These are phyloP conservation scores for Diplocarpon rosae DNA, from an alignment of 2,329 filamentous ascomycete species.

Conservation along the genomic window DNA sequence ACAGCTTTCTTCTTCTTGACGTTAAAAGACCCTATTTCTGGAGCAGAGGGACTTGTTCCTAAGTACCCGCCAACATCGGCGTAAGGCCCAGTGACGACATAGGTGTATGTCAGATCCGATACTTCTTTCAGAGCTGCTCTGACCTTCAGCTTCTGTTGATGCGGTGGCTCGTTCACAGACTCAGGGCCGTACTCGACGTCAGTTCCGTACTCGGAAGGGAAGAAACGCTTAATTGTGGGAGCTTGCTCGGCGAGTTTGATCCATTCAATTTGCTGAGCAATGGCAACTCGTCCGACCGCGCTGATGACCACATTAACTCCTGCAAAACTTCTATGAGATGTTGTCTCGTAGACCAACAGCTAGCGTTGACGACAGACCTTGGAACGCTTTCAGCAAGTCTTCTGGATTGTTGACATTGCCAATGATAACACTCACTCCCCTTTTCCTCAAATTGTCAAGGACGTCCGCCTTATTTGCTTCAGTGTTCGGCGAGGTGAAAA, in stretches of 20 bases:
- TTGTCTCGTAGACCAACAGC: constrained; percentile 12
- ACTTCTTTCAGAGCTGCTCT: constrained; percentile 45
- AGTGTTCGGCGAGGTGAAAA: constrained; percentile 46
- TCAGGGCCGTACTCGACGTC: constrained; percentile 43
- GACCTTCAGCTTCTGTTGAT: constrained; percentile 61
- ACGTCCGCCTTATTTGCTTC: constrained; percentile 37
- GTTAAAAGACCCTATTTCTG: constrained; percentile 46
- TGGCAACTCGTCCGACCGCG: constrained; percentile 50
- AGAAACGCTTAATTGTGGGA: constrained; percentile 51
- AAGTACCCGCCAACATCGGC: constrained; percentile 44
- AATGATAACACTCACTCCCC: constrained; percentile 42
- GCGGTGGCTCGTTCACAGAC: constrained; percentile 51
- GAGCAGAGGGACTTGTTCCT: constrained; percentile 11
- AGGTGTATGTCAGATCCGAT: constrained; percentile 48
- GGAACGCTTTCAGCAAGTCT: constrained; percentile 45
- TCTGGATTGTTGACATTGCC: constrained; percentile 42
- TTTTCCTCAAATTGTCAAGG: constrained; percentile 33
- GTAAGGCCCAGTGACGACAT: constrained; percentile 62
- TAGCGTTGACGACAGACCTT: constrained; percentile 18
- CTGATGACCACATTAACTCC: constrained; percentile 55
- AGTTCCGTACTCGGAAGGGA: constrained; percentile 45
- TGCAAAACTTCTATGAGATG: constrained; percentile 2
- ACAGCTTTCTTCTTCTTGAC: constrained; percentile 44
- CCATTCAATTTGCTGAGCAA: constrained; percentile 50
- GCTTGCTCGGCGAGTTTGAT: constrained; percentile 46